Conservation (phyloP, 1,284 basidiomycete genomes). For the Malassezia pachydermatis region DNA sequence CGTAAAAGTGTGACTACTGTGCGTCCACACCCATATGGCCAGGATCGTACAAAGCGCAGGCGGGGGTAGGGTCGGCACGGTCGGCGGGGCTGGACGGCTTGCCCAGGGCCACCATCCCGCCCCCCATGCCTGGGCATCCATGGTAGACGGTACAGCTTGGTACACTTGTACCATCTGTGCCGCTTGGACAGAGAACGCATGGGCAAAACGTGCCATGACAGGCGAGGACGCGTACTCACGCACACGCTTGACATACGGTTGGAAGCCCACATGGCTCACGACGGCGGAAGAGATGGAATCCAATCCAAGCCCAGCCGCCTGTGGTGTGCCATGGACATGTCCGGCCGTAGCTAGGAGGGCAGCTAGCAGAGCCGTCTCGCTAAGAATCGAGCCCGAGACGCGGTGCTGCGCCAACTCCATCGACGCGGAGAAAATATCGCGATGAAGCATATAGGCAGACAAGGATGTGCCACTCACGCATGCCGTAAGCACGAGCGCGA, state of each 20-base stretch:
- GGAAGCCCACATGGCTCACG: slow-evolving; percentile 4
- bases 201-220: slow-evolving; percentile 10
- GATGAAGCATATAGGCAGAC: slow-evolving; percentile 36
- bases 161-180: slow-evolving; percentile 7
- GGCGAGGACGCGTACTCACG: slow-evolving; percentile 6
- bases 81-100: neutral
- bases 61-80: slow-evolving; percentile 6
- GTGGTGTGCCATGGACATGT: slow-evolving; percentile 15
- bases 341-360: slow-evolving; percentile 40
- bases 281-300: slow-evolving; percentile 9
- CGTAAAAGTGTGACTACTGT: slow-evolving; percentile 1
- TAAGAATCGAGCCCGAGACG: slow-evolving; percentile 21
- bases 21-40: slow-evolving; percentile 13
- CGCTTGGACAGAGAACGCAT: slow-evolving; percentile 7
- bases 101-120: neutral
- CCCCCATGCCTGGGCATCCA: neutral
- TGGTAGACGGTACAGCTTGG: neutral
- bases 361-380: slow-evolving; percentile 32
- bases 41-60: slow-evolving; percentile 4
- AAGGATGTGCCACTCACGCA: slow-evolving; percentile 30
- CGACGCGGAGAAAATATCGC: slow-evolving; percentile 34
- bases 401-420: slow-evolving; percentile 21
- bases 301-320: neutral
- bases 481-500: slow-evolving; percentile 33
- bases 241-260: slow-evolving; percentile 18